Percentiles rank a stretch among this genome's conserved stretches.
phyloP scores from a whole-genome alignment of 2,329 filamentous ascomycete species.

The Botrytis cinerea region DNA sequence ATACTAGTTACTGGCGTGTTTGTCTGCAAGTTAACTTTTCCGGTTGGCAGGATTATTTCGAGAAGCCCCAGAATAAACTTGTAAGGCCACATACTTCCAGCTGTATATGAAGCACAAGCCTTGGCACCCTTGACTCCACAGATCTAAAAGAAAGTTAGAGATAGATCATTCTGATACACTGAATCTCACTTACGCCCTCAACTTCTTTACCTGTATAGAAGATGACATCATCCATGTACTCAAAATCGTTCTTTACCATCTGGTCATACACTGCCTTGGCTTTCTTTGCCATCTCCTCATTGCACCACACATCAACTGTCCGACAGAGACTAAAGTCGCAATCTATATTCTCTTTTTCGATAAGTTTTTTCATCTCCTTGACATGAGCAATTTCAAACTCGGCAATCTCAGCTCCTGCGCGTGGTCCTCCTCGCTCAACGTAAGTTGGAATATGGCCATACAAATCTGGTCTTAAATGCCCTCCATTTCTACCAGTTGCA shows the following conservation, averaged over 20 bases:
- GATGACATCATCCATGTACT: conserved; percentile 24
- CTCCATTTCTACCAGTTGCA: conserved; percentile 66
- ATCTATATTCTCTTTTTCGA: conserved; percentile 46
- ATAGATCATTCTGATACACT: too few species aligned
- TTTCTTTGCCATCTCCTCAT: conserved; percentile 11
- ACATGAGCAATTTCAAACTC: conserved; percentile 46
- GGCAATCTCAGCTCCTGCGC: conserved; percentile 28
- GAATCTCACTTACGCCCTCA: conserved; percentile 11
- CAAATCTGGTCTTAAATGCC: conserved; percentile 22
- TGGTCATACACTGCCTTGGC: conserved; percentile 17
- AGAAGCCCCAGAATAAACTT: conserved; percentile 59
- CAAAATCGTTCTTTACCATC: conserved; percentile 14
- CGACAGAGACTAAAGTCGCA: conserved; percentile 46
- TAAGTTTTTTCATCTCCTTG: conserved; percentile 42
- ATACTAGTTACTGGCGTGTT: conserved; percentile 48
- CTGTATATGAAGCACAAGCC: conserved; percentile 30
- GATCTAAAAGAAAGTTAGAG: conserved; percentile 15
- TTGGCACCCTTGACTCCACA: conserved; percentile 36
- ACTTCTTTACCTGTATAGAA: conserved; percentile 11
- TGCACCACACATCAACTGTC: conserved; percentile 20
- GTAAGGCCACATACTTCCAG: conserved; percentile 54
- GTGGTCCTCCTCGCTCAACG: conserved; percentile 12
- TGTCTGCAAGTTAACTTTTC: conserved; percentile 53
- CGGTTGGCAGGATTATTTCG: conserved; percentile 47
- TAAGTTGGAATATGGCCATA: conserved; percentile 24